Base-by-base conservation (phyloP, 2,329 filamentous ascomycete species). In the Fusarium oxysporum region DNA sequence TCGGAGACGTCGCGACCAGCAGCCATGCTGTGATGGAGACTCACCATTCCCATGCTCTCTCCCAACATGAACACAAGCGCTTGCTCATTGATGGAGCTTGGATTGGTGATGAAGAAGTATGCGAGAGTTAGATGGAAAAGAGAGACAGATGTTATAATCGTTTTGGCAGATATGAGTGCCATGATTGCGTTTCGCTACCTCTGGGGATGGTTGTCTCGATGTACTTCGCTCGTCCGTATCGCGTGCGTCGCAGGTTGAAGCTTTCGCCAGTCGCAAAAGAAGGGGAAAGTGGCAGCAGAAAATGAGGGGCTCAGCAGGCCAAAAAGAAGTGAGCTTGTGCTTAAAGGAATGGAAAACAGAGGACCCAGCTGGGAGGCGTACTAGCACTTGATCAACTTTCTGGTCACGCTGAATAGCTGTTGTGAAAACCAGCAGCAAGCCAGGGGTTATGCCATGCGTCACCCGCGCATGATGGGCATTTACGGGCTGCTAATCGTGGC, bases 101-200 rank as follows among this genome's bases (percentile, higher is more conserved):
- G 95, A 65, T 88, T 91, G 45, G 90, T 92, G 77, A 97, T 87
- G 84, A 98, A 92, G 85, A 96, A 94, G 83, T 92, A 95, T 77
- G 92, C 94, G 54, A 96, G 86, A 10, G 93, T 93, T 73, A 97
- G 83, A 83, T 97, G 93, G 85, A 96, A 94, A 80, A 97, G 88
- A 76, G 92, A 93, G 76, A 97, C 85, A 58, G 91, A 92, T 76
- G 93, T 92, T 77, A 98, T 92, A 81, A 97, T 92, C 13, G 92
- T 93, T 79, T 89, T 92, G 68, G 92, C 91, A 5, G 93, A 95
- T 78, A 98, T 88, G 81, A 97, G 86, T 37, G 90, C 92, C 95
- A 98, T 98, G 70, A 59, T 85, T 77, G 77, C 62, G 53, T 53
- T 59, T 51, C 17, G 25, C 38, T 35, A 21, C 37, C 11, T 16